A percentile compares a stretch with the other conserved stretches of the same genome.
Evolutionary conservation across 305 asterid genomes (phyloP).

Genomic region (Fraxinus dipetala): DNA sequence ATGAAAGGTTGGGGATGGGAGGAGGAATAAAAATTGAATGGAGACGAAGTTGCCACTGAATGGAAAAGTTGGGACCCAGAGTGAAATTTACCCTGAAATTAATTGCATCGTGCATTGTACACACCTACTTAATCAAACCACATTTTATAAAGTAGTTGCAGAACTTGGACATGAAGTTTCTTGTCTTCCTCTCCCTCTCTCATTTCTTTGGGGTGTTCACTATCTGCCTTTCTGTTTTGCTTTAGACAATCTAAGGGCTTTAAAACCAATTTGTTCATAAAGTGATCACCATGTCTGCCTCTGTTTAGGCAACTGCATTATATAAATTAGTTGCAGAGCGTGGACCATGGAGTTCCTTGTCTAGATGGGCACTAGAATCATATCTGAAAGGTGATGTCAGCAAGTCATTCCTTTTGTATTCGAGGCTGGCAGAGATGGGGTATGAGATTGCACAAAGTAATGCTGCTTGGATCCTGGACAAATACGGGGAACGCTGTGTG

Average conservation of each 20-base stretch:
- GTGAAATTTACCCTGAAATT: not conserved
- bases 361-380: conserved; percentile 96
- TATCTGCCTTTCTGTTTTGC: not conserved
- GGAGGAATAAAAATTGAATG: not conserved
- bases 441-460: conserved; percentile 98
- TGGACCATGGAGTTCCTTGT: conserved; percentile 99
- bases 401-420: conserved; percentile 76
- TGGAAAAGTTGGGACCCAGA: not conserved
- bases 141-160: not conserved
- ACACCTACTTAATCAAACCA: not conserved
- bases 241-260: not conserved
- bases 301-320: conserved; percentile 72
- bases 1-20: not conserved
- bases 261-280: conserved; percentile 4
- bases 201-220: not conserved
- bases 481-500: conserved; percentile 68
- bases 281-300: conserved; percentile 11
- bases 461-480: conserved; percentile 99
- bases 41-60: not conserved
- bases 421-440: conserved; percentile 91
- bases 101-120: not conserved
- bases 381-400: conserved; percentile 90
- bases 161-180: not conserved
- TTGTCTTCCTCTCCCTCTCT: not conserved
- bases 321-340: conserved; percentile 96